Percentiles rank a stretch among this genome's conserved stretches.
These are phyloP conservation scores for Pseudohalonectria lignicola DNA, from an alignment of 2,329 filamentous ascomycete genomes.

Conservation along the genomic window DNA sequence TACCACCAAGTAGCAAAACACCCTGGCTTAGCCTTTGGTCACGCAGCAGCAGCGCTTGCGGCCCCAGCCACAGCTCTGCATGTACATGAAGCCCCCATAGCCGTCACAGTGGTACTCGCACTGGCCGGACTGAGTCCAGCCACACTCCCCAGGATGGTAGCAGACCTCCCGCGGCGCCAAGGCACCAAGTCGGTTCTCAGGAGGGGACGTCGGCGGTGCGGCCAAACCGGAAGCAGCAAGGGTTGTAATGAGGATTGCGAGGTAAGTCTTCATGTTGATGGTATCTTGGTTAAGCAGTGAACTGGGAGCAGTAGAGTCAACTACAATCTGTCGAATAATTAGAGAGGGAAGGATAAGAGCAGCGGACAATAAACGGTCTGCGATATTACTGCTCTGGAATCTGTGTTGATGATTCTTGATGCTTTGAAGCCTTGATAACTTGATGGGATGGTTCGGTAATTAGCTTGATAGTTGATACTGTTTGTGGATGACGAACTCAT, in stretches of 20 bases:
- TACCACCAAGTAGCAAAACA: no score
- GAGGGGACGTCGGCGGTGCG: not conserved
- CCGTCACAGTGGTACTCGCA: conserved; percentile 1
- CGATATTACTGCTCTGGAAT: no score
- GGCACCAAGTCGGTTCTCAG: not conserved
- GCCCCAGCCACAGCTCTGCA: conserved; percentile 2
- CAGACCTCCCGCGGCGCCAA: not conserved
- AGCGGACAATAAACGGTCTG: no score
- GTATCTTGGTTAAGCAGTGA: not conserved
- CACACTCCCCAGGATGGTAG: conserved; percentile 1
- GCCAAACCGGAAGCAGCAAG: not conserved
- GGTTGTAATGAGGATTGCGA: not conserved
- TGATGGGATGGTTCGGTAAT: no score
- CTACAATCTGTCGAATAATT: no score
- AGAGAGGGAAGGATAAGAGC: no score
- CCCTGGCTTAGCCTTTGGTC: not conserved
- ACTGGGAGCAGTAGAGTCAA: no score
- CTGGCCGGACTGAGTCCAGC: conserved; percentile 1
- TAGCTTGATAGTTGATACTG: no score
- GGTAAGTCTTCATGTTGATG: not conserved
- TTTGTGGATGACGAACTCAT: no score
- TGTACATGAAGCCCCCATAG: conserved; percentile 2
- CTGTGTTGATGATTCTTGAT: no score
- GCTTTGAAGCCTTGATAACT: no score
- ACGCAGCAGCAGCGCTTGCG: conserved; percentile 2